phyloP scores from a whole-genome alignment of 257 asterid genomes.

The Nicotiana tomentosiformis region DNA sequence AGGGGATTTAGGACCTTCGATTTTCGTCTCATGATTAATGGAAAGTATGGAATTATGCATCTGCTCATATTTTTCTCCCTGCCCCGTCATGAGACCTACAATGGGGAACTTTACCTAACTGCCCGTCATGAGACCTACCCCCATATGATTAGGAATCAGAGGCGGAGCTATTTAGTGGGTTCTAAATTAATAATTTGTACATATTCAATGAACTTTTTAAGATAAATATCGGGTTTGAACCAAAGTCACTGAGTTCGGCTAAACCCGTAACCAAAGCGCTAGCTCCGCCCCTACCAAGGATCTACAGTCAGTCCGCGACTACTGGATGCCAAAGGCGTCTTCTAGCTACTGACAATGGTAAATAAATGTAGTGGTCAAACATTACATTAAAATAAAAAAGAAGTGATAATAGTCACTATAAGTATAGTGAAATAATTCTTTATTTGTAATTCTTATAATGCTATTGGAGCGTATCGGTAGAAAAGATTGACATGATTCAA shows the following conservation, averaged over 20 bases:
- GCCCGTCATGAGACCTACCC: no score
- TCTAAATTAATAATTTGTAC: no score
- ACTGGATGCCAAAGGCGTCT: background rate
- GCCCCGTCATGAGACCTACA: background rate
- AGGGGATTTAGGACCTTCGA: background rate
- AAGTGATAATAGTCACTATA: background rate
- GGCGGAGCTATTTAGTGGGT: no score
- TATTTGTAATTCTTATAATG: background rate
- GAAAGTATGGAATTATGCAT: background rate
- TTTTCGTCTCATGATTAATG: background rate
- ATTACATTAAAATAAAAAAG: background rate
- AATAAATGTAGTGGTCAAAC: background rate
- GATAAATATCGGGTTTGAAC: no score
- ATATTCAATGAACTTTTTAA: no score
- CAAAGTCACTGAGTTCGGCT: no score
- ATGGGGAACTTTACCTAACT: no score
- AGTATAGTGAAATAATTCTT: background rate
- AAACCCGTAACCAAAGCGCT: no score
- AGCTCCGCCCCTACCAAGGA: background rate
- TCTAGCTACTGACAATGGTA: background rate
- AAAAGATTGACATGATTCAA: background rate
- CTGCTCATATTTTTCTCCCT: background rate
- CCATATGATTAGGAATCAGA: background rate
- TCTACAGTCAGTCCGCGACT: background rate
- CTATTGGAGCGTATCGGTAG: background rate